A percentile compares a stretch with the other conserved stretches of the same genome.
These are phyloP conservation scores for Boletus hoseneyae DNA, from an alignment of 1,284 basidiomycete species.

Conservation along the genomic window DNA sequence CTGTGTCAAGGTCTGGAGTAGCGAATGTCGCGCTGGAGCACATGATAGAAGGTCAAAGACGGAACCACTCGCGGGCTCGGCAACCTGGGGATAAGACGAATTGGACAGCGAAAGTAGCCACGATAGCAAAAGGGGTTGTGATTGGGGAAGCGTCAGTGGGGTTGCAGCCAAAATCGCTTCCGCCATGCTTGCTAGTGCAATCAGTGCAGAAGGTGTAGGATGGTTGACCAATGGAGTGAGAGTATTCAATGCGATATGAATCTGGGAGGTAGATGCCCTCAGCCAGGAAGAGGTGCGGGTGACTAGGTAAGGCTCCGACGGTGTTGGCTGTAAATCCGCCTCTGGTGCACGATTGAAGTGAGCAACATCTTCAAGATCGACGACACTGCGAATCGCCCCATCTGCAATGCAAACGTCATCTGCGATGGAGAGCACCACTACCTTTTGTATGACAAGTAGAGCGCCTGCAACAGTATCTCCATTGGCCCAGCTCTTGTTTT, in stretches of 20 bases:
- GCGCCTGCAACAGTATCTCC: constrained; percentile 60
- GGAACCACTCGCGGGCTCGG: constrained; percentile 38
- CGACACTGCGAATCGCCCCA: constrained; percentile 51
- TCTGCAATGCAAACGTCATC: constrained; percentile 64
- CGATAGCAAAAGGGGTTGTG: constrained; percentile 65
- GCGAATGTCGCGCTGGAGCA: constrained; percentile 39
- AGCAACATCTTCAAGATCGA: constrained; percentile 61
- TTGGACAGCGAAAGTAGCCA: constrained; percentile 49
- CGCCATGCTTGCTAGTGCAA: constrained; percentile 56
- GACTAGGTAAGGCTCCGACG: constrained; percentile 41
- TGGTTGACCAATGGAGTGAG: constrained; percentile 61
- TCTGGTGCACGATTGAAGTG: constrained; percentile 29
- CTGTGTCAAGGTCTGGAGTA: constrained; percentile 54
- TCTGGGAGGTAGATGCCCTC: constrained; percentile 60
- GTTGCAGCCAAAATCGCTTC: constrained; percentile 51
- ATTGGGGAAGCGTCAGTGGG: constrained; percentile 58
- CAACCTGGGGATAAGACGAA: constrained; percentile 25
- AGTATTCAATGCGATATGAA: constrained; percentile 64
- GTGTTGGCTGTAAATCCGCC: constrained; percentile 11
- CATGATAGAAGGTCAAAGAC: constrained; percentile 48
- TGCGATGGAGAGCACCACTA: constrained; percentile 55
- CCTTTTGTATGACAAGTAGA: constrained; percentile 54
- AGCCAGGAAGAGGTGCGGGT: constrained; percentile 57
- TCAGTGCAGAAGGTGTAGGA: constrained; percentile 60
- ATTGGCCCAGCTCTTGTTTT: constrained; percentile 58